Percentiles rank a stretch among this genome's conserved stretches.
Evolutionary conservation across 2,329 filamentous ascomycete species (phyloP).

Genomic region (Fusarium liriodendri): DNA sequence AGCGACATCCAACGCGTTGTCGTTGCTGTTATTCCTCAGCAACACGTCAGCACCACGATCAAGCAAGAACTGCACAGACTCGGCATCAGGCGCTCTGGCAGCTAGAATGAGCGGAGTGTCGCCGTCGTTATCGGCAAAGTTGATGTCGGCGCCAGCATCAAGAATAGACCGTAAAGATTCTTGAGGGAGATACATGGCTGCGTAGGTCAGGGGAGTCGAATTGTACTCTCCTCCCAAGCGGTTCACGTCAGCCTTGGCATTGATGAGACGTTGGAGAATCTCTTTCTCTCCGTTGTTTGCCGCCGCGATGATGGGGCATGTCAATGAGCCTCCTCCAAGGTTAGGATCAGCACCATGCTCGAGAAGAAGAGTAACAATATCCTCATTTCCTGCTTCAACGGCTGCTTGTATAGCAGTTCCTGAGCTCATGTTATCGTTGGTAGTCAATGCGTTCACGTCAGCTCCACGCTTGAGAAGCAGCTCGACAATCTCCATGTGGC

Average conservation of each 20-base stretch:
- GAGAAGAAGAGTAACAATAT: constrained; percentile 53
- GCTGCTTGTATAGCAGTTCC: constrained; percentile 56
- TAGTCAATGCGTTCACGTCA: constrained; percentile 48
- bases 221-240: constrained; percentile 49
- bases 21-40: neutral
- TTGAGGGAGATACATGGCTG: constrained; percentile 48
- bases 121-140: constrained; percentile 48
- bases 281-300: constrained; percentile 47
- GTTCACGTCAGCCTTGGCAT: constrained; percentile 50
- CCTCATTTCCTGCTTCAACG: constrained; percentile 47
- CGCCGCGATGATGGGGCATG: constrained; percentile 53
- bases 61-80: constrained; percentile 17
- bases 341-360: constrained; percentile 52
- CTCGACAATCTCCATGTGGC: constrained; percentile 49
- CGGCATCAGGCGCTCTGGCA: constrained; percentile 45
- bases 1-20: constrained; percentile 21
- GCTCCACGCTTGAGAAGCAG: constrained; percentile 50
- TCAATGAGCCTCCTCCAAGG: constrained; percentile 47
- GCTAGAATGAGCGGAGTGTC: constrained; percentile 54
- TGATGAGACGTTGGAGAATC: constrained; percentile 51
- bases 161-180: constrained; percentile 48
- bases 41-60: constrained; percentile 25
- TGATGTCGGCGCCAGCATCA: constrained; percentile 52
- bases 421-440: constrained; percentile 41
- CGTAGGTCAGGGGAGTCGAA: constrained; percentile 52